These are phyloP conservation scores for Cladophialophora exuberans DNA, from an alignment of 2,329 filamentous ascomycete species.

Conservation along the genomic window DNA sequence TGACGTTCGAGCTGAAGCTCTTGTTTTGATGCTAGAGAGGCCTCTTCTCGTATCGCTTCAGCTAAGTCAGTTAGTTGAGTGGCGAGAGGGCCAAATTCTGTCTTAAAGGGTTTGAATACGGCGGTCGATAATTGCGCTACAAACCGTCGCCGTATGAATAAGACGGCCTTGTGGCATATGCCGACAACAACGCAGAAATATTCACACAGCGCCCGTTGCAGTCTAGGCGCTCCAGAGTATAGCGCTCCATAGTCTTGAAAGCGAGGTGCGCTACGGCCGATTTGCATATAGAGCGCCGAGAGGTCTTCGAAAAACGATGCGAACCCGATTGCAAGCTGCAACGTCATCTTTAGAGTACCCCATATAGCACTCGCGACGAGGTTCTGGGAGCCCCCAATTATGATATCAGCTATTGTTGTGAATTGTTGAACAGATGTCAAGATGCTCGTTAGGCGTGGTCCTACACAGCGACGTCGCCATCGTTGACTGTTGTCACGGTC, in stretches of 20 bases:
- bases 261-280: conserved; percentile 29
- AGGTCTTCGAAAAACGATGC: conserved; percentile 34
- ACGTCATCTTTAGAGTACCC: conserved; percentile 31
- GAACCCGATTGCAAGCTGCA: conserved; percentile 23
- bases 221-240: conserved; percentile 24
- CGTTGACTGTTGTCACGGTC: conserved; percentile 25
- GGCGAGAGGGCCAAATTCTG: conserved; percentile 17
- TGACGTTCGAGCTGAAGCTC: conserved; percentile 5
- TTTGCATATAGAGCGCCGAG: conserved; percentile 30
- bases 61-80: background rate
- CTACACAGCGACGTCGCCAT: conserved; percentile 26
- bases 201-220: conserved; percentile 27
- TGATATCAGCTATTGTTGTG: conserved; percentile 28
- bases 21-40: conserved; percentile 12
- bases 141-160: conserved; percentile 21
- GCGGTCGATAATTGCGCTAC: conserved; percentile 14
- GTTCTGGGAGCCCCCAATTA: conserved; percentile 29
- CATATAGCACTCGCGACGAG: conserved; percentile 27
- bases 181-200: conserved; percentile 27
- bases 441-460: conserved; percentile 30
- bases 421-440: conserved; percentile 32
- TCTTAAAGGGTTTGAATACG: conserved; percentile 21
- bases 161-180: conserved; percentile 28
- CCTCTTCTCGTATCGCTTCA: conserved; percentile 14
- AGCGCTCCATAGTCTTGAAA: conserved; percentile 30